A percentile compares a stretch with the other conserved stretches of the same genome.
These are phyloP conservation scores for Pyrenula massariospora DNA, from an alignment of 495 filamentous ascomycete genomes.

Conservation along the genomic window DNA sequence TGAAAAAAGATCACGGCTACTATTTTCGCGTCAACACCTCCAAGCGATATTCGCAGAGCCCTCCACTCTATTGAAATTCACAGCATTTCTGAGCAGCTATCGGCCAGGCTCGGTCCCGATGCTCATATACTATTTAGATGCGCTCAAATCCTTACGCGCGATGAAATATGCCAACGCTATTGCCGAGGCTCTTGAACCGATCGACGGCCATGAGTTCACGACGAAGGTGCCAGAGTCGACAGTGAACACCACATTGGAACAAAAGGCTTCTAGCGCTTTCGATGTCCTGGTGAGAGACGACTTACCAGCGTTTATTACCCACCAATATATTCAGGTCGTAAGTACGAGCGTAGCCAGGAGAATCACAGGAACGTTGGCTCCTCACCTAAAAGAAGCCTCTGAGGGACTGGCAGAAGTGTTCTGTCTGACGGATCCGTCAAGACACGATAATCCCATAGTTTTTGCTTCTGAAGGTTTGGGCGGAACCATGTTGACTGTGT, in stretches of 20 bases:
- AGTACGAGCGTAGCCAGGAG: background rate
- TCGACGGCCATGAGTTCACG: background rate
- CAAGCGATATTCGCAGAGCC: conserved; percentile 49
- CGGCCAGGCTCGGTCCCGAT: conserved; percentile 59
- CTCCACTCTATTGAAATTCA: conserved; percentile 48
- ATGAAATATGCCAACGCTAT: conserved; percentile 59
- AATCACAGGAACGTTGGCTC: background rate
- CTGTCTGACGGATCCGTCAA: conserved; percentile 63
- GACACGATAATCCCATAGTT: conserved; percentile 64
- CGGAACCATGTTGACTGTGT: background rate
- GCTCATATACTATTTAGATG: conserved; percentile 53
- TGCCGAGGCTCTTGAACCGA: conserved; percentile 26
- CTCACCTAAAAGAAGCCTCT: conserved; percentile 37
- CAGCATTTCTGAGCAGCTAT: conserved; percentile 57
- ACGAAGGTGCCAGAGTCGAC: conserved; percentile 17
- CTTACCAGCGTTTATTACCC: conserved; percentile 58
- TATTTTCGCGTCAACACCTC: conserved; percentile 58
- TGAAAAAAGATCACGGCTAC: conserved; percentile 46
- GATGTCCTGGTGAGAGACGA: conserved; percentile 50
- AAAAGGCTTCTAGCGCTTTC: conserved; percentile 47
- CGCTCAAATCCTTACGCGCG: conserved; percentile 55
- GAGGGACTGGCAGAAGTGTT: conserved; percentile 69
- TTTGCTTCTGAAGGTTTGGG: conserved; percentile 63
- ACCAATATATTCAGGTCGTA: background rate
- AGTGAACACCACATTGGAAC: conserved; percentile 41